These are phyloP conservation scores for Vickermania ingenoplastis DNA, from an alignment of 208 protist species.

Conservation along the genomic window DNA sequence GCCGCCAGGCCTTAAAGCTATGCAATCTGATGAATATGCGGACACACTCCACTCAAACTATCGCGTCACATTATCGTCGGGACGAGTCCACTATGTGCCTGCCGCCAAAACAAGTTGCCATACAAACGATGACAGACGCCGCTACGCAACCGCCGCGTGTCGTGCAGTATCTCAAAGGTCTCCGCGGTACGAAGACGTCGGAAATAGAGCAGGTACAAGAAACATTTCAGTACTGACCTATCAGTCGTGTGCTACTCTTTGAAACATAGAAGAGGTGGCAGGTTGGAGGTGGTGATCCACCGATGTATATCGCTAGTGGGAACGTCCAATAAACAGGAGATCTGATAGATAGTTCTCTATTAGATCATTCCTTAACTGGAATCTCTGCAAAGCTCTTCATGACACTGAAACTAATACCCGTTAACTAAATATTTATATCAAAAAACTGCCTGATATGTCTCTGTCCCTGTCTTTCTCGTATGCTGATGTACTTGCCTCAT, in stretches of 20 bases:
- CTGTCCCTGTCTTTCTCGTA: too few relatives aligned
- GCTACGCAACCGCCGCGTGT: conserved; percentile 70
- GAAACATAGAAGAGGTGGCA: too few relatives aligned
- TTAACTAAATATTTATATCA: neutral
- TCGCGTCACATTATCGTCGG: conserved; percentile 69
- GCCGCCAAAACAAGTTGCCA: conserved; percentile 44
- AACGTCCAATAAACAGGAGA: too few relatives aligned
- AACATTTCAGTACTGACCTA: conserved; percentile 59
- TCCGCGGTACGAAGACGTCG: conserved; percentile 68
- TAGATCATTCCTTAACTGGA: too few relatives aligned
- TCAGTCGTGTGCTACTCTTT: too few relatives aligned
- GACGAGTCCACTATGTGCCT: conserved; percentile 76
- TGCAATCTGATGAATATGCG: conserved; percentile 85
- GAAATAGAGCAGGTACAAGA: conserved; percentile 74
- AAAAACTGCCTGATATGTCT: neutral
- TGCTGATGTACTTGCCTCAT: too few relatives aligned
- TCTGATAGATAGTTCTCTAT: too few relatives aligned
- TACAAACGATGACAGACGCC: conserved; percentile 77
- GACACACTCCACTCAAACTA: conserved; percentile 78
- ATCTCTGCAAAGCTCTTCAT: too few relatives aligned
- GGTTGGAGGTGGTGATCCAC: too few relatives aligned
- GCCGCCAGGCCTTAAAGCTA: conserved; percentile 84
- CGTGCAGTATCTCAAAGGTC: conserved; percentile 84
- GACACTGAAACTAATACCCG: too few relatives aligned
- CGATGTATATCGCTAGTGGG: too few relatives aligned